phyloP scores from a whole-genome alignment of 2,329 filamentous ascomycete genomes.

The Fusarium sororula region DNA sequence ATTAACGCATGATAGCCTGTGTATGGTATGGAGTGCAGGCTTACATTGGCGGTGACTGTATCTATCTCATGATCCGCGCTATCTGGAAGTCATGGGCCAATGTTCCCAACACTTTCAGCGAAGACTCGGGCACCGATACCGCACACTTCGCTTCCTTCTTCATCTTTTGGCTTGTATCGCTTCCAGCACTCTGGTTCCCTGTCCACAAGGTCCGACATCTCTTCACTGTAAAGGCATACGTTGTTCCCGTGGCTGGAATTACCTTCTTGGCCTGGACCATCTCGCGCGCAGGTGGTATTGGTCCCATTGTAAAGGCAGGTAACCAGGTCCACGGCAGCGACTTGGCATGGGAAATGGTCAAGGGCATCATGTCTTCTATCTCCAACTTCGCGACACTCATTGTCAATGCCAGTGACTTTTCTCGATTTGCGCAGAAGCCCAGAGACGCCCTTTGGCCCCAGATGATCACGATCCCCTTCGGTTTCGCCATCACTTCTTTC shows the following conservation, averaged over 20 bases:
- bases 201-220: constrained; percentile 89
- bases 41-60: constrained; percentile 86
- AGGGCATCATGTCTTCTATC: constrained; percentile 87
- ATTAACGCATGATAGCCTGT: constrained; percentile 61
- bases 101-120: constrained; percentile 73
- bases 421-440: constrained; percentile 82
- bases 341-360: constrained; percentile 83
- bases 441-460: constrained; percentile 83
- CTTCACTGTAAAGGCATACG: constrained; percentile 88
- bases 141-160: constrained; percentile 83
- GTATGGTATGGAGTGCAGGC: constrained; percentile 89
- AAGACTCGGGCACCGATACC: constrained; percentile 74
- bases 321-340: constrained; percentile 70
- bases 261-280: constrained; percentile 90
- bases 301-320: constrained; percentile 80
- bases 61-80: constrained; percentile 86
- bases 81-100: constrained; percentile 79
- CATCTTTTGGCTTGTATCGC: constrained; percentile 82
- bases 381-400: constrained; percentile 93
- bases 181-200: constrained; percentile 89
- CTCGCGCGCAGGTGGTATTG: constrained; percentile 81
- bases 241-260: constrained; percentile 84
- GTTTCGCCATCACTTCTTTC: constrained; percentile 83
- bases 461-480: constrained; percentile 75
- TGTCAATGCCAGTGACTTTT: constrained; percentile 83